Percentiles rank a stretch among this genome's conserved stretches.
These are phyloP conservation scores for Colletotrichum chlorophyti DNA, from an alignment of 2,329 filamentous ascomycete genomes.

Conservation along the genomic window DNA sequence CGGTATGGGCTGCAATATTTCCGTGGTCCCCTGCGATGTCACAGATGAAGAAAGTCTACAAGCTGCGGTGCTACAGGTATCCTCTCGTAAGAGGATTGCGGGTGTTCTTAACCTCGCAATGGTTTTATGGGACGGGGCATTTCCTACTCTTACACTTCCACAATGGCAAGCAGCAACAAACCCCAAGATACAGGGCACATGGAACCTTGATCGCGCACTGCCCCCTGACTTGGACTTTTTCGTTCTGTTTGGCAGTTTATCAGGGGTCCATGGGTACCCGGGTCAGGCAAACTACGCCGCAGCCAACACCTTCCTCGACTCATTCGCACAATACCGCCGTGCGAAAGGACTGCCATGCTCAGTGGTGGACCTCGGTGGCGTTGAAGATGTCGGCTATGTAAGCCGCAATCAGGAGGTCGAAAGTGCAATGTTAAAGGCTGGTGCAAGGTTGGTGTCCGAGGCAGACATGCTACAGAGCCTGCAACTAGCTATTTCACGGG, in stretches of 20 bases:
- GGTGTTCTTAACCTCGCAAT: constrained; percentile 15
- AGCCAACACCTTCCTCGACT: constrained; percentile 48
- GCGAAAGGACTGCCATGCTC: constrained; percentile 43
- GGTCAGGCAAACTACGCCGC: constrained; percentile 49
- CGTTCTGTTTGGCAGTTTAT: constrained; percentile 41
- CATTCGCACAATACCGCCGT: constrained; percentile 44
- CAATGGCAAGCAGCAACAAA: constrained; percentile 42
- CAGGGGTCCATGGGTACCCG: constrained; percentile 40
- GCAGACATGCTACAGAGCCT: neutral
- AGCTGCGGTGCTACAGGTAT: neutral
- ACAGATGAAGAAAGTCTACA: neutral
- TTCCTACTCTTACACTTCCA: constrained; percentile 42
- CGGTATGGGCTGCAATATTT: neutral
- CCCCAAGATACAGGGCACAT: constrained; percentile 49
- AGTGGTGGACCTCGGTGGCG: constrained; percentile 45
- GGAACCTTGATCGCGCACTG: constrained; percentile 46
- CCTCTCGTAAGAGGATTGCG: neutral
- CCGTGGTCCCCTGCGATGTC: neutral
- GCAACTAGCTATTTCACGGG: neutral
- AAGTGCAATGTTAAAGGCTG: neutral
- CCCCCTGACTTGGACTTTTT: constrained; percentile 44
- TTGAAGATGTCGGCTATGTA: constrained; percentile 44
- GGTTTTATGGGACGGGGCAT: constrained; percentile 18
- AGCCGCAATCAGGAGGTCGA: constrained; percentile 42
- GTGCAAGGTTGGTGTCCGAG: neutral